Conservation (phyloP, 2,329 filamentous ascomycete species). For the Fusarium protoensiforme region DNA sequence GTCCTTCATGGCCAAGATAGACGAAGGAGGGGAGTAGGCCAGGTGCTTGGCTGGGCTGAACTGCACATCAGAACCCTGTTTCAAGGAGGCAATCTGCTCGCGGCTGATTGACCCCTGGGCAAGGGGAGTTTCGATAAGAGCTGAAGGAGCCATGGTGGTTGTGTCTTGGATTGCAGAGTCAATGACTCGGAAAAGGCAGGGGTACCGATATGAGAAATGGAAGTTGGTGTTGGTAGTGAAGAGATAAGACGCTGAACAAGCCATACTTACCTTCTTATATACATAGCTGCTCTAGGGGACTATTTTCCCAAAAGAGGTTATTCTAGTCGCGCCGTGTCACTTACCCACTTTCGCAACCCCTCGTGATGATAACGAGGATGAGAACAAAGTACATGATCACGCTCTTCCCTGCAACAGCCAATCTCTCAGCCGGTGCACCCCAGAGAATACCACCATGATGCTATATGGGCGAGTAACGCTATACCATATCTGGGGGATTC, state of each 20-base stretch:
- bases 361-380: background rate
- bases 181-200: background rate
- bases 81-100: background rate
- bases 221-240: background rate
- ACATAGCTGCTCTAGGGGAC: background rate
- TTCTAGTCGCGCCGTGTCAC: background rate
- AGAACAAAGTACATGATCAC: background rate
- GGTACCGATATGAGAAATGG: background rate
- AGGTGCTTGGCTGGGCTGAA: conserved; percentile 35
- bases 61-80: background rate
- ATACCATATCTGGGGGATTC: conserved; percentile 5
- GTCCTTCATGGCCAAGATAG: conserved; percentile 36
- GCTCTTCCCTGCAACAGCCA: background rate
- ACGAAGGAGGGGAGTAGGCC: conserved; percentile 19
- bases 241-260: background rate
- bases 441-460: background rate
- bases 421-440: background rate
- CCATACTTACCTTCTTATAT: background rate
- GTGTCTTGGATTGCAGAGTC: background rate
- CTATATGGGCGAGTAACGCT: background rate
- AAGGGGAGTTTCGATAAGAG: conserved; percentile 6
- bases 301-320: background rate
- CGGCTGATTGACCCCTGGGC: background rate
- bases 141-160: conserved; percentile 27
- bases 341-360: background rate